Percentiles rank a stretch among this genome's conserved stretches.
These are phyloP conservation scores for apple (Malus domestica) DNA, from an alignment of 306 rosid species.

Conservation along the genomic window ASM211411v1 NC_041790.1:5016001-5016500, in stretches of 20 bases:
- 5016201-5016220: conserved; percentile 92
- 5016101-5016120: neutral
- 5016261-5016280: neutral
- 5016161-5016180: conserved; percentile 72
- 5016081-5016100: neutral
- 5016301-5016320: neutral
- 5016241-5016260: conserved; percentile 62
- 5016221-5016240: conserved; percentile 63
- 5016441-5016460: conserved; percentile 35
- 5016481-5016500: neutral
- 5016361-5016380: conserved; percentile 80
- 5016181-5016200: conserved; percentile 50
- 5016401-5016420: conserved; percentile 62
- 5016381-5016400: conserved; percentile 62
- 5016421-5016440: conserved; percentile 59
- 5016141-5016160: conserved; percentile 5
- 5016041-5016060: too few species aligned
- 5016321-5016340: neutral
- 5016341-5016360: conserved; percentile 68
- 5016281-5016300: neutral
- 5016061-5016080: too few species aligned
- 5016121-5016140: neutral
- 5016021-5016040: too few species aligned
- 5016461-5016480: neutral
- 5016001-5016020: too few species aligned